phyloP scores from a whole-genome alignment of 768 basidiomycete species.

The Podaxis sp. region DNA sequence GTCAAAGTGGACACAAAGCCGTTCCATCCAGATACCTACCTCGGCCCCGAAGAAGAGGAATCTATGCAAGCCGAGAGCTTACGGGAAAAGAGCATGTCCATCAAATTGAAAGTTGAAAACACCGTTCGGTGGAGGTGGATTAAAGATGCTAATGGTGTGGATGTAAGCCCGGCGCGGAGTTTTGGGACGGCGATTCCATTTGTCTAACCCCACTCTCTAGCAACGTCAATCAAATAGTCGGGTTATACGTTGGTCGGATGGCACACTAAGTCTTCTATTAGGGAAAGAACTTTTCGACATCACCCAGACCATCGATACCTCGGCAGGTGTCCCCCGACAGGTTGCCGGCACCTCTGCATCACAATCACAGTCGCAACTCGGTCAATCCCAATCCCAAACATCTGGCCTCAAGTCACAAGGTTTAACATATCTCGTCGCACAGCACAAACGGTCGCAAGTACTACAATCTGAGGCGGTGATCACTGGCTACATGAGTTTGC shows the following conservation, averaged over 20 bases:
- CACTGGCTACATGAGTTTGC: slow-evolving; percentile 80
- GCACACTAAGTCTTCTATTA: slow-evolving; percentile 83
- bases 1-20: slow-evolving; percentile 88
- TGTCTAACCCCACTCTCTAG: slow-evolving; percentile 39
- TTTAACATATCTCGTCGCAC: slow-evolving; percentile 86
- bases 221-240: slow-evolving; percentile 86
- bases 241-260: slow-evolving; percentile 95
- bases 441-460: slow-evolving; percentile 82
- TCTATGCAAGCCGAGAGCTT: slow-evolving; percentile 54
- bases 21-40: slow-evolving; percentile 84
- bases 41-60: slow-evolving; percentile 78
- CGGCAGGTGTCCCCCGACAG: slow-evolving; percentile 63
- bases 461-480: slow-evolving; percentile 85
- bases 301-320: slow-evolving; percentile 73
- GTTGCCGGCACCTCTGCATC: slow-evolving; percentile 45
- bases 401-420: slow-evolving; percentile 59
- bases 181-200: slow-evolving; percentile 2
- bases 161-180: slow-evolving; percentile 53
- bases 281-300: slow-evolving; percentile 96
- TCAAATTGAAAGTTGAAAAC: slow-evolving; percentile 90
- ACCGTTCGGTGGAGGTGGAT: slow-evolving; percentile 96
- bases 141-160: slow-evolving; percentile 69
- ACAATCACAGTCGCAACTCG: slow-evolving; percentile 42
- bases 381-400: slow-evolving; percentile 33
- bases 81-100: slow-evolving; percentile 78